Percentiles rank a stretch among this genome's conserved stretches.
Evolutionary conservation across 2,329 filamentous ascomycete genomes (phyloP).

Genomic region (Xylaria sp.): DNA sequence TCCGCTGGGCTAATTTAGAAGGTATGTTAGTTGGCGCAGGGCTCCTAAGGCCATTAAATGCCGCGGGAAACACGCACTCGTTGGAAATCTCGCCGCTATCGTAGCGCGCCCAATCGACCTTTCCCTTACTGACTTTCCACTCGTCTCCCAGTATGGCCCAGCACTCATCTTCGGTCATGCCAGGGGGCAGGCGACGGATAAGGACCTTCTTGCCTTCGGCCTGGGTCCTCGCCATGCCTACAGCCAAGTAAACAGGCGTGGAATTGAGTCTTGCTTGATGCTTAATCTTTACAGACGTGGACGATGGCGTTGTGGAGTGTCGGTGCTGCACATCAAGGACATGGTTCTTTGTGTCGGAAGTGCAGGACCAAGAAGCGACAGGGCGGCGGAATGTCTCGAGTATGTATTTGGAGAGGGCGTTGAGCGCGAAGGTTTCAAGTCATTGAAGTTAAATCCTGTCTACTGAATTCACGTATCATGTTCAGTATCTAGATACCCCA

Average conservation of each 20-base stretch:
- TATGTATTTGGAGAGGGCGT: background rate
- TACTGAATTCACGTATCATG: slow-evolving; percentile 2
- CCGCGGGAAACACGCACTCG: slow-evolving; percentile 69
- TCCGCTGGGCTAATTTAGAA: slow-evolving; percentile 74
- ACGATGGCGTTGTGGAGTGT: slow-evolving; percentile 48
- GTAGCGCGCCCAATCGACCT: slow-evolving; percentile 84
- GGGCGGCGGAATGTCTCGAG: background rate
- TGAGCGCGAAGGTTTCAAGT: slow-evolving; percentile 6
- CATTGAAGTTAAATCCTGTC: slow-evolving; percentile 4
- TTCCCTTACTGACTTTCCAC: slow-evolving; percentile 84
- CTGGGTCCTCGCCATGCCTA: slow-evolving; percentile 61
- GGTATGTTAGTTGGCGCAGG: slow-evolving; percentile 20
- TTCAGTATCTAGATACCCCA: slow-evolving; percentile 2
- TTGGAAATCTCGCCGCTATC: slow-evolving; percentile 76
- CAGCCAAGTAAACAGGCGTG: slow-evolving; percentile 49
- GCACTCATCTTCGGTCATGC: slow-evolving; percentile 83
- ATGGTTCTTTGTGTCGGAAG: slow-evolving; percentile 14
- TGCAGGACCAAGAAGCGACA: background rate
- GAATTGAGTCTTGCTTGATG: background rate
- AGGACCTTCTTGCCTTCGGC: slow-evolving; percentile 82
- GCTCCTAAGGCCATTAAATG: slow-evolving; percentile 10
- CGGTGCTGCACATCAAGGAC: slow-evolving; percentile 12
- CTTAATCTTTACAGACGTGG: slow-evolving; percentile 50
- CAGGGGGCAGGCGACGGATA: slow-evolving; percentile 85
- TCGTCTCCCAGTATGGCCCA: slow-evolving; percentile 75